Percentiles rank a stretch among this genome's conserved stretches.
Evolutionary conservation across 257 asterid species (phyloP).

Genomic region (Gardenia jasminoides): DNA sequence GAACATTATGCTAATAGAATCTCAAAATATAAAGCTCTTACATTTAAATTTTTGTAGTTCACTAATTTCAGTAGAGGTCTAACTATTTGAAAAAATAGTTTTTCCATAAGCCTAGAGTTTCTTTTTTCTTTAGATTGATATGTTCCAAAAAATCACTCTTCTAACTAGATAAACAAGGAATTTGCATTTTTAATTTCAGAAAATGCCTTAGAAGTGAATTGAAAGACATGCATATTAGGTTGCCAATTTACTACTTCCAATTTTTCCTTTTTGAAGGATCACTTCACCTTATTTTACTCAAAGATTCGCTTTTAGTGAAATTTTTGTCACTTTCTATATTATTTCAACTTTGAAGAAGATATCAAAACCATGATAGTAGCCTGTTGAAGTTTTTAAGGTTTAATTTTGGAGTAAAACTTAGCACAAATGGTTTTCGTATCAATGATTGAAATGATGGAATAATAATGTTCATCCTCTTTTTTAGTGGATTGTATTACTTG

Average conservation of each 20-base stretch:
- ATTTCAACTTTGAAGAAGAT: no score
- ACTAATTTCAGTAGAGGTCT: not conserved
- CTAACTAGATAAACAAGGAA: not conserved
- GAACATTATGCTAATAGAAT: not conserved
- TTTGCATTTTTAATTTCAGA: constrained; percentile 9
- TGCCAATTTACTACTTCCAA: not conserved
- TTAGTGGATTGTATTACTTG: no score
- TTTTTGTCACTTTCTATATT: no score
- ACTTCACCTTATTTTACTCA: no score
- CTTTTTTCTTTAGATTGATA: not conserved
- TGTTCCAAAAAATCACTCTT: not conserved
- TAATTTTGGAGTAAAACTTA: no score
- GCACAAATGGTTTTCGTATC: no score
- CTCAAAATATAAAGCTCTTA: not conserved
- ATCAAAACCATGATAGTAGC: no score
- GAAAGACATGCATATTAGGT: not conserved
- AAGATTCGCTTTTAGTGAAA: no score
- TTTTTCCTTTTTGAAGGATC: not conserved
- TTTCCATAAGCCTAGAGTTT: not conserved
- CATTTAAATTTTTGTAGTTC: not conserved
- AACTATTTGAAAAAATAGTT: not conserved
- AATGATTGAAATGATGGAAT: no score
- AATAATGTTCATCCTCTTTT: no score
- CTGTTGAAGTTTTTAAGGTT: no score
- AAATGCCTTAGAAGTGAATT: constrained; percentile 5